These are phyloP conservation scores for Cyberlindnera lachancei DNA, from an alignment of 805 yeast species.

Conservation along the genomic window DNA sequence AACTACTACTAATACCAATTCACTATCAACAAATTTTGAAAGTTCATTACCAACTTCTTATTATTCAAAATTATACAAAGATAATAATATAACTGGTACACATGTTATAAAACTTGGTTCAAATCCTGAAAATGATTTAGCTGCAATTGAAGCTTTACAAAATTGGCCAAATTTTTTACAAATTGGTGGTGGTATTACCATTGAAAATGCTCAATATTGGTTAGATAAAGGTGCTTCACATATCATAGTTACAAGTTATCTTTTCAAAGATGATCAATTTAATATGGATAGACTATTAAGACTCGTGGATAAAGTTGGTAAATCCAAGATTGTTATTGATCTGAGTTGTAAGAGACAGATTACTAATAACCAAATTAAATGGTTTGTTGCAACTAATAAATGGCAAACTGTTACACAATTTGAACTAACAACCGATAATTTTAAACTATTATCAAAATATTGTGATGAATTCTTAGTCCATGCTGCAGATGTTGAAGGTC, in stretches of 20 bases:
- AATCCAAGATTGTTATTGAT: slow-evolving; percentile 69
- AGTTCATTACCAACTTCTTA: slow-evolving; percentile 65
- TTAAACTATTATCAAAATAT: slow-evolving; percentile 47
- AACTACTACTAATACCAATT: slow-evolving; percentile 24
- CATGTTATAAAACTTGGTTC: slow-evolving; percentile 92
- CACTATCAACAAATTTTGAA: slow-evolving; percentile 66
- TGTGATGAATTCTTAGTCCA: slow-evolving; percentile 88
- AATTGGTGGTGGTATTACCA: slow-evolving; percentile 89
- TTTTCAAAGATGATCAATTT: slow-evolving; percentile 60
- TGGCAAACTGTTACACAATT: slow-evolving; percentile 88
- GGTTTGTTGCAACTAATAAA: slow-evolving; percentile 97
- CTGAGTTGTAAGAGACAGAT: slow-evolving; percentile 66
- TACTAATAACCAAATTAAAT: slow-evolving; percentile 24
- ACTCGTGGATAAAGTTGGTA: slow-evolving; percentile 54
- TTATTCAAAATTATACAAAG: slow-evolving; percentile 64
- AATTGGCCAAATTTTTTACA: slow-evolving; percentile 74
- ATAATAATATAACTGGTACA: slow-evolving; percentile 58
- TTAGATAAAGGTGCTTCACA: slow-evolving; percentile 72
- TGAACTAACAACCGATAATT: slow-evolving; percentile 44
- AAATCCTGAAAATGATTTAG: slow-evolving; percentile 64
- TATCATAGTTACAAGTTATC: slow-evolving; percentile 87
- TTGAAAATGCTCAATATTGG: slow-evolving; percentile 72
- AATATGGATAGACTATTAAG: slow-evolving; percentile 41
- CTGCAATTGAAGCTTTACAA: slow-evolving; percentile 68
- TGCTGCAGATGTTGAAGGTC: slow-evolving; percentile 98